Conservation (phyloP, 208 protist genomes). For the Crithidia brevicula region DNA sequence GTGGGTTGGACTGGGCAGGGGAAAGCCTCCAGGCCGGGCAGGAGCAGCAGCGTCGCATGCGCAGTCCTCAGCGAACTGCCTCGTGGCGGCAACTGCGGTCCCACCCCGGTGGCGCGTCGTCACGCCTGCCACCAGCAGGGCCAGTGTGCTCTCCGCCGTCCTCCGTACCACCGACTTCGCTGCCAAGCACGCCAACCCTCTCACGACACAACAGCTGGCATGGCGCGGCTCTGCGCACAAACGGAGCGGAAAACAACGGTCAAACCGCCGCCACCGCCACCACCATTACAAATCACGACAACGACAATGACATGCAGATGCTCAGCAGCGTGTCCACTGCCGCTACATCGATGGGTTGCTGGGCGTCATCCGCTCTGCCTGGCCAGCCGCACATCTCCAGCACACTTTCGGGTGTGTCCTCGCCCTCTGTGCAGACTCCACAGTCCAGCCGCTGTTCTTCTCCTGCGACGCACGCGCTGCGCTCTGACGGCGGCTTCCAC, state of each 20-base stretch:
- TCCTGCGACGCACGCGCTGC: neutral
- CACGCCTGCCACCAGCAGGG: neutral
- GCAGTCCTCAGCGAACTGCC: conserved; percentile 14
- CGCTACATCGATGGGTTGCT: conserved; percentile 1
- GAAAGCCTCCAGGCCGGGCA: too few relatives aligned
- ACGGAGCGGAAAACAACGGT: neutral
- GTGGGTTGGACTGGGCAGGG: too few relatives aligned
- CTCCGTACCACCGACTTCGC: neutral
- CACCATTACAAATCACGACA: neutral
- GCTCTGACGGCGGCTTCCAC: neutral
- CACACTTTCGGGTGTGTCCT: conserved; percentile 26
- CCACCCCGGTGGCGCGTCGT: conserved; percentile 17
- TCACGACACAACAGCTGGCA: conserved; percentile 5
- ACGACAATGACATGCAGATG: too few relatives aligned
- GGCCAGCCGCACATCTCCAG: neutral
- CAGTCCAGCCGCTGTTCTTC: conserved; percentile 12
- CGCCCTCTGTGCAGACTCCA: conserved; percentile 22
- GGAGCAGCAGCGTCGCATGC: neutral
- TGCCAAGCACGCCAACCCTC: conserved; percentile 3
- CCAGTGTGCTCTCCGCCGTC: neutral
- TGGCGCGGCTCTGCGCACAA: neutral
- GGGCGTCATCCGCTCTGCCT: neutral
- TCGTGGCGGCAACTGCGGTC: conserved; percentile 31
- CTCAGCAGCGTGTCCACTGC: neutral
- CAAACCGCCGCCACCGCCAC: neutral